These are phyloP conservation scores for Penicillium macrosclerotiorum DNA, from an alignment of 495 filamentous ascomycete species.

Conservation along the genomic window DNA sequence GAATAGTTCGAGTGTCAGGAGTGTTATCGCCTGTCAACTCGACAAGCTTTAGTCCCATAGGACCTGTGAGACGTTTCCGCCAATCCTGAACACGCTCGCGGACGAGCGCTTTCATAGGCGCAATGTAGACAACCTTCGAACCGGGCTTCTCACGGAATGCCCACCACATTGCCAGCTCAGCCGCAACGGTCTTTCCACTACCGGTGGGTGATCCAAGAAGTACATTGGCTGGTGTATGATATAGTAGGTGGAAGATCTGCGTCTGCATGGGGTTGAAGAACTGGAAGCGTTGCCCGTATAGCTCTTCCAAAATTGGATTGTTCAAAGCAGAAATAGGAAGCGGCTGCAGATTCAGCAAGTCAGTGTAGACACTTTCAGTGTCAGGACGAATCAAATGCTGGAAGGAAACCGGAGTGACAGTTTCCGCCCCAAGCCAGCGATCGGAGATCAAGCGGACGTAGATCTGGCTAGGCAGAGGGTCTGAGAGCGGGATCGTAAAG, in stretches of 20 bases:
- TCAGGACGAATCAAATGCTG: slow-evolving; percentile 97
- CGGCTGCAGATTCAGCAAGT: slow-evolving; percentile 88
- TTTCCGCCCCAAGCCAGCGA: slow-evolving; percentile 96
- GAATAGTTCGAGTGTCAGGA: slow-evolving; percentile 90
- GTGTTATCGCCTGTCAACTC: slow-evolving; percentile 99
- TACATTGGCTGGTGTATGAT: slow-evolving; percentile 88
- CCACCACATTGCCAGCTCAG: slow-evolving; percentile 99
- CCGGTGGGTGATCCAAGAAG: slow-evolving; percentile 96
- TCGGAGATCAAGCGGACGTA: slow-evolving; percentile 94
- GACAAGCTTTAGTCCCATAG: slow-evolving; percentile 87
- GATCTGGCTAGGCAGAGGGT: slow-evolving; percentile 90
- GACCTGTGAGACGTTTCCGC: slow-evolving; percentile 75
- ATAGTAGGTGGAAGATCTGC: slow-evolving; percentile 93
- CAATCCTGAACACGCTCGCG: slow-evolving; percentile 96
- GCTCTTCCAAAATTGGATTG: slow-evolving; percentile 79
- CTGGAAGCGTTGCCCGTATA: slow-evolving; percentile 84
- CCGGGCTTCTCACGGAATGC: slow-evolving; percentile 93
- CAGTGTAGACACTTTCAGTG: slow-evolving; percentile 95
- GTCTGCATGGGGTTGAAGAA: slow-evolving; percentile 99
- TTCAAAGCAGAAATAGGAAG: slow-evolving; percentile 85
- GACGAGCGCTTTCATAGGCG: slow-evolving; percentile 98
- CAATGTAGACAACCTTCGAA: slow-evolving; percentile 98
- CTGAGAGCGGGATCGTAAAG: slow-evolving; percentile 93
- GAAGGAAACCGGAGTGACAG: slow-evolving; percentile 91
- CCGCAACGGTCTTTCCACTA: slow-evolving; percentile 94